phyloP scores from a whole-genome alignment of 441 rosid species.

The Heliophila coronopifolia region DNA sequence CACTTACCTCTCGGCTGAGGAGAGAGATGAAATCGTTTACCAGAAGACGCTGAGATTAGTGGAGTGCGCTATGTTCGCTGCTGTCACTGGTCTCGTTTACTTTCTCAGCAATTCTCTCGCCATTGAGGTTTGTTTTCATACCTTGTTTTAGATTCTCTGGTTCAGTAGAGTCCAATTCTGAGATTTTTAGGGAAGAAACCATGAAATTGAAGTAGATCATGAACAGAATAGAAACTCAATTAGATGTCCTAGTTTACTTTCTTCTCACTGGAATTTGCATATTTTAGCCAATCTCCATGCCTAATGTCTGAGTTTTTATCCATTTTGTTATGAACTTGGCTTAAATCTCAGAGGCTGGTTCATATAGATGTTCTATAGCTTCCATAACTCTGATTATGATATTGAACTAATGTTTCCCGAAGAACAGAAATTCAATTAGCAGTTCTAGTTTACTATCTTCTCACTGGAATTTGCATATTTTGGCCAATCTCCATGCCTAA shows the following conservation, averaged over 20 bases:
- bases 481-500: background rate
- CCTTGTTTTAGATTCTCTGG: background rate
- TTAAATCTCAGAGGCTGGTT: background rate
- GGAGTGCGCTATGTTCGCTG: constrained; percentile 87
- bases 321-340: background rate
- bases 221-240: background rate
- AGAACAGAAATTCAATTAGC: background rate
- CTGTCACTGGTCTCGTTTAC: constrained; percentile 73
- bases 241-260: background rate
- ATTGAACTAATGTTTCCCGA: too few relatives aligned
- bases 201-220: background rate
- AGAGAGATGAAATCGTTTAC: constrained; percentile 44
- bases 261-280: background rate
- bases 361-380: background rate
- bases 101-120: constrained; percentile 86
- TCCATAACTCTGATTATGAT: background rate
- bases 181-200: background rate
- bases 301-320: background rate
- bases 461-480: background rate
- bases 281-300: background rate
- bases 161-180: background rate
- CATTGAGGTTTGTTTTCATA: constrained; percentile 48
- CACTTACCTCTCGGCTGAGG: constrained; percentile 20
- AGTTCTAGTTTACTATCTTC: background rate
- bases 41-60: constrained; percentile 73